A percentile compares a stretch with the other conserved stretches of the same genome.
Evolutionary conservation across 805 yeast genomes (phyloP).

Genomic region (Lachancea meyersii): DNA sequence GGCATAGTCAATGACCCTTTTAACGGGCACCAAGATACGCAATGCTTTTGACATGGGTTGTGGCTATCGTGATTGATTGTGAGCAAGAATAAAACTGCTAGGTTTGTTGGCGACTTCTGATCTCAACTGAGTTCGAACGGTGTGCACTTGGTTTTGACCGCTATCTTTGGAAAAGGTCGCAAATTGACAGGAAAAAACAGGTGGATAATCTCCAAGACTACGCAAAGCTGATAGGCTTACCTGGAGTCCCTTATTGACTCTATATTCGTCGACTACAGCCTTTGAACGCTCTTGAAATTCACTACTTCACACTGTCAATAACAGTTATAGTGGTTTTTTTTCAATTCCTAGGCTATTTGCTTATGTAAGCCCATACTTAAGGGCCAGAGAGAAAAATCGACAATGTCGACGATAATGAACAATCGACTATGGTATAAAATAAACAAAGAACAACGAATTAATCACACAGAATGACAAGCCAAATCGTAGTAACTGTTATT

Average conservation of each 20-base stretch:
- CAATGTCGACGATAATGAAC: neutral
- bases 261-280: no score
- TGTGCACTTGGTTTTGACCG: no score
- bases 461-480: neutral
- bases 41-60: slow-evolving; percentile 15
- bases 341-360: neutral
- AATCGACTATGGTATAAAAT: neutral
- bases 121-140: neutral
- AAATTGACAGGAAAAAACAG: no score
- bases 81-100: neutral
- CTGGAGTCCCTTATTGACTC: no score
- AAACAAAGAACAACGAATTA: neutral
- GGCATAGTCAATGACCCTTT: slow-evolving; percentile 91
- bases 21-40: slow-evolving; percentile 81
- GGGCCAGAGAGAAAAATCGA: neutral
- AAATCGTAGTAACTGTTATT: slow-evolving; percentile 14
- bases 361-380: neutral
- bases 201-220: no score
- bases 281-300: neutral
- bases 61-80: neutral
- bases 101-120: neutral
- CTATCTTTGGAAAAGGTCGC: no score
- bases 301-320: neutral
- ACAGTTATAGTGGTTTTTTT: neutral
- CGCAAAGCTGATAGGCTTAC: no score